Conservation (phyloP, 2,329 filamentous ascomycete genomes). For the Aureobasidium uvarum region DNA sequence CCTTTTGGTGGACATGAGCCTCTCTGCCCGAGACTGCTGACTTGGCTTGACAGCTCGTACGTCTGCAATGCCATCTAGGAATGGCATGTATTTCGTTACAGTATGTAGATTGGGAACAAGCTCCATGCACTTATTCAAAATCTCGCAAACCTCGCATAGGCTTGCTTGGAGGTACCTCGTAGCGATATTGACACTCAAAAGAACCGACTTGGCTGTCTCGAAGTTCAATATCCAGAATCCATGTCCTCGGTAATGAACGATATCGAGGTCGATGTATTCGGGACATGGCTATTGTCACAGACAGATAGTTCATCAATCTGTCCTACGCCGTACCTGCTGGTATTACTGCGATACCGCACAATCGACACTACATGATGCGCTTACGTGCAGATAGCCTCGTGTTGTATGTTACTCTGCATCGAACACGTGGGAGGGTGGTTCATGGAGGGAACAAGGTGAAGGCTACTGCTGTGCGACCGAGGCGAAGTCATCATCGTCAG, state of each 20-base stretch:
- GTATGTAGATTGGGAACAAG: not conserved
- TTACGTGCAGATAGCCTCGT: slow-evolving; percentile 14
- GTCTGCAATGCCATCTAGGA: not conserved
- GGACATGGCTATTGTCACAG: not conserved
- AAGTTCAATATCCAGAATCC: not conserved
- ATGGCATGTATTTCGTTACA: not conserved
- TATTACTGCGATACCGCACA: slow-evolving; percentile 5
- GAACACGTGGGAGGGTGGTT: slow-evolving; percentile 12
- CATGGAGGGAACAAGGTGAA: not conserved
- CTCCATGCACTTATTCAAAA: not conserved
- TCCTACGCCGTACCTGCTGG: not conserved
- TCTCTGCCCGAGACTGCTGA: not conserved
- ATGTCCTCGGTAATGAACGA: slow-evolving; percentile 1
- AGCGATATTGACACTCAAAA: slow-evolving; percentile 11
- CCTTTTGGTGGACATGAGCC: slow-evolving; percentile 15
- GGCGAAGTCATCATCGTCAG: not conserved
- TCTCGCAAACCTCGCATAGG: slow-evolving; percentile 7
- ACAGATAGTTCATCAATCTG: not conserved
- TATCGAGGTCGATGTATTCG: slow-evolving; percentile 33
- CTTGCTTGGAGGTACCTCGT: not conserved
- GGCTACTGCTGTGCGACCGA: not conserved
- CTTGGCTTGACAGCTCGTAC: not conserved
- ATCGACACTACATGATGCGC: slow-evolving; percentile 9
- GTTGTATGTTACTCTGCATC: slow-evolving; percentile 18
- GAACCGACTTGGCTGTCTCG: not conserved